A percentile compares a stretch with the other conserved stretches of the same genome.
These are phyloP conservation scores for Leccinellum luteum DNA, from an alignment of 768 basidiomycete genomes.

Conservation along the genomic window DNA sequence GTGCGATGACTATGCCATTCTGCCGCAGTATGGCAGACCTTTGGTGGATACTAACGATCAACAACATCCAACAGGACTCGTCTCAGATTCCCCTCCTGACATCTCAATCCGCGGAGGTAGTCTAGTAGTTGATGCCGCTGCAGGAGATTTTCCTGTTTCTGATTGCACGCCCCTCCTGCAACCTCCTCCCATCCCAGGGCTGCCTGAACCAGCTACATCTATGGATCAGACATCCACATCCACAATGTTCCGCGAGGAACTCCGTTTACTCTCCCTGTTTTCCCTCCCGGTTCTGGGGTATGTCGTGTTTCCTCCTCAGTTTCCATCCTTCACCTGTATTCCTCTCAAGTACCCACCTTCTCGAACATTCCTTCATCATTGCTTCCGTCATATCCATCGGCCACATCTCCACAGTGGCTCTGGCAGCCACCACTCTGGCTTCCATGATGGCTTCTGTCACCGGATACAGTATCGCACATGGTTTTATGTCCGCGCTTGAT, in stretches of 20 bases:
- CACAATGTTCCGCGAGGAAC: constrained; percentile 55
- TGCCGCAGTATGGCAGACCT: constrained; percentile 48
- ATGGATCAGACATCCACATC: constrained; percentile 20
- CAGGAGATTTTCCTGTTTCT: background rate
- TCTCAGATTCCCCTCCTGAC: constrained; percentile 16
- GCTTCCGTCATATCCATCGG: constrained; percentile 86
- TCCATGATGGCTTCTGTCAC: constrained; percentile 69
- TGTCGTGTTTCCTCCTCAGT: constrained; percentile 20
- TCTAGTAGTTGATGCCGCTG: background rate
- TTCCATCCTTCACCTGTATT: background rate
- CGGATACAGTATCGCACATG: constrained; percentile 67
- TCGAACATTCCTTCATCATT: constrained; percentile 85
- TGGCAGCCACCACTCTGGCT: constrained; percentile 78
- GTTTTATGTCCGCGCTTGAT: constrained; percentile 83
- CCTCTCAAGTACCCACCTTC: constrained; percentile 59
- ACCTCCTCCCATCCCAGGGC: constrained; percentile 45
- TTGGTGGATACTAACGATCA: constrained; percentile 41
- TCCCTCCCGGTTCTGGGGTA: constrained; percentile 73
- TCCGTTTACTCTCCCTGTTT: constrained; percentile 56
- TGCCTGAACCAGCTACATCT: constrained; percentile 42
- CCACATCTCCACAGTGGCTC: constrained; percentile 84
- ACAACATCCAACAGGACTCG: background rate
- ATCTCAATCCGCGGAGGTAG: background rate
- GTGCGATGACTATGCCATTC: constrained; percentile 63
- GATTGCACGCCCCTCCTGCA: constrained; percentile 61